Percentiles rank a stretch among this genome's conserved stretches.
Evolutionary conservation across 2,329 filamentous ascomycete genomes (phyloP).

Genomic region (Dryadomyces quercus-mongolicae): DNA sequence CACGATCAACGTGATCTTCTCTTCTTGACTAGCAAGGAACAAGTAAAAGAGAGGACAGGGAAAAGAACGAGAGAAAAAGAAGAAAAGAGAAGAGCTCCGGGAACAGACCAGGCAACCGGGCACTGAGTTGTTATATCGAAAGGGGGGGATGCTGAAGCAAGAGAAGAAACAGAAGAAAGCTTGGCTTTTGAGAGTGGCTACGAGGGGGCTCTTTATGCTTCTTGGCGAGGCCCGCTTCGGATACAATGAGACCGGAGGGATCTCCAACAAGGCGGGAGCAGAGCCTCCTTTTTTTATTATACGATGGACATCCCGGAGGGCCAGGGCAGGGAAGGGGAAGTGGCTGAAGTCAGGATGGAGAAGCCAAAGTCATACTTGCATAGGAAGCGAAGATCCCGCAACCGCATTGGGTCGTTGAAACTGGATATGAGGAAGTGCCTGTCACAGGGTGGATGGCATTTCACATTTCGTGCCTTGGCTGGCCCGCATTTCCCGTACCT

Average conservation of each 20-base stretch:
- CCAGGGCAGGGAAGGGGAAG: not conserved
- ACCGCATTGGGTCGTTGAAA: constrained; percentile 18
- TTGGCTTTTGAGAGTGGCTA: constrained; percentile 5
- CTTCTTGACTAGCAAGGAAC: constrained; percentile 17
- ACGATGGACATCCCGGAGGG: constrained; percentile 1
- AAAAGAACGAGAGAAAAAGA: constrained; percentile 8
- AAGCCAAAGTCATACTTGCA: not conserved
- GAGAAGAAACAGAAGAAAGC: constrained; percentile 5
- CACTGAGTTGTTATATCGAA: constrained; percentile 9
- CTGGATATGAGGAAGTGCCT: constrained; percentile 15
- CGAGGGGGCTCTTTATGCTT: constrained; percentile 11
- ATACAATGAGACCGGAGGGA: not conserved
- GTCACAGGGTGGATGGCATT: constrained; percentile 14
- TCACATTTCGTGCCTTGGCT: not conserved
- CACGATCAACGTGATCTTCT: constrained; percentile 22
- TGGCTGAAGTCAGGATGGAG: not conserved
- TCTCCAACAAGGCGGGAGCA: constrained; percentile 3
- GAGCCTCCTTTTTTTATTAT: not conserved
- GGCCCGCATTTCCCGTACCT: not conserved
- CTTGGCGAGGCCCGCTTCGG: constrained; percentile 12
- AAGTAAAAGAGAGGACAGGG: constrained; percentile 5
- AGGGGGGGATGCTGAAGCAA: not conserved
- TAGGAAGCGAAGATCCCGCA: constrained; percentile 18
- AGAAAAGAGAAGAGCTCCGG: constrained; percentile 3
- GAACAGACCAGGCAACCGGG: constrained; percentile 5